Percentiles rank a stretch among this genome's conserved stretches.
These are phyloP conservation scores for Lyophyllum decastes DNA, from an alignment of 768 basidiomycete genomes.

Conservation along the genomic window DNA sequence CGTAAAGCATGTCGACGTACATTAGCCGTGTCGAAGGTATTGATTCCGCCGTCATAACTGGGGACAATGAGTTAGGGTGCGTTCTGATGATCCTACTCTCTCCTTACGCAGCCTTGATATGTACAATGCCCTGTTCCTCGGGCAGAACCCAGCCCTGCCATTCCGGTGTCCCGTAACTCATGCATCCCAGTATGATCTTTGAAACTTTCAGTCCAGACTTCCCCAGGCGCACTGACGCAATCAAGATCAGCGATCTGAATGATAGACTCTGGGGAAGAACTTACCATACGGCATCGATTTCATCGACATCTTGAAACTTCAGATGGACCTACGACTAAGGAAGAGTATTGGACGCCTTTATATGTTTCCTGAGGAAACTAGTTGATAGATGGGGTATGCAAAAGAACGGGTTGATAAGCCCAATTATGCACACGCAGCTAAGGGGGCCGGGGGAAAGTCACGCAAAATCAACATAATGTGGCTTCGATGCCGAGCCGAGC, in stretches of 20 bases:
- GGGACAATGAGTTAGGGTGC: background rate
- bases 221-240: background rate
- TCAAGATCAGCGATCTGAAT: background rate
- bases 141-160: constrained; percentile 49
- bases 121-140: constrained; percentile 53
- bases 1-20: background rate
- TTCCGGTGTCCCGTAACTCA: constrained; percentile 55
- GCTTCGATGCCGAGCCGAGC: no score
- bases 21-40: constrained; percentile 59
- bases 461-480: no score
- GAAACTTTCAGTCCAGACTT: constrained; percentile 50
- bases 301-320: background rate
- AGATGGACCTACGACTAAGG: background rate
- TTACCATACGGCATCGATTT: background rate
- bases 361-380: background rate
- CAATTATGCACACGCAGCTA: no score
- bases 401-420: background rate
- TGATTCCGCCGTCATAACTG: constrained; percentile 62
- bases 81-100: no score
- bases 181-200: constrained; percentile 63
- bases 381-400: background rate
- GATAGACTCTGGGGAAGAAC: background rate
- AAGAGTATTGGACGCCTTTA: background rate
- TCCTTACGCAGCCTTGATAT: constrained; percentile 52
- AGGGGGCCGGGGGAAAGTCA: background rate